Evolutionary conservation across 805 yeast genomes (phyloP), one percentile per base, ranked within the genome.

Genomic region (Saccharomycopsis fibuligera): DNA sequence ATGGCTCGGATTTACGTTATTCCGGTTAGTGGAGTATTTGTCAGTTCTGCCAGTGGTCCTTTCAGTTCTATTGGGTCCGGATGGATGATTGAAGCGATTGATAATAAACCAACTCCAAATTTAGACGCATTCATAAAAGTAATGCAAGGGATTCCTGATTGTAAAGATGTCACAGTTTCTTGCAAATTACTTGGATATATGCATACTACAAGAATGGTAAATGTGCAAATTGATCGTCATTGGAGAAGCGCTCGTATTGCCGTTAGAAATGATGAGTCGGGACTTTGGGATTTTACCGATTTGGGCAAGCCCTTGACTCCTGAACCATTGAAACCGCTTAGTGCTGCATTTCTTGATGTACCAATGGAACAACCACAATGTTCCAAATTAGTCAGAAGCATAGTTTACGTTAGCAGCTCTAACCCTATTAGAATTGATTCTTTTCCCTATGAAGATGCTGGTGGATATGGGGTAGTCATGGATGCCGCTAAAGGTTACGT

Each of bases 401-500:
- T 90, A 60, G 95, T 87, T 41, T 74, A 78, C 55, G 87, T 89
- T 4, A 72, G 80, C 30, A 69, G 83, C 5, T 67, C 73, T 9
- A 67, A 81, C 41, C 90, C 93, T 2, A 69, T 84, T 16, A 79
- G 86, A 14, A 65, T 90, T 48, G 97, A 89, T 61, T 85, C 95
- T 2, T 79, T 74, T 62, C 78, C 88, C 2, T 75, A 78, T 35
- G 73, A 78, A 39, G 74, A 77, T 45, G 74, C 76, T 44, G 74
- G 74, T 47, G 82, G 85, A 14, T 76, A 86, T 55, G 97, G 96
- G 48, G 75, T 90, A 25, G 81, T 90, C 2, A 70, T 90, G 30
- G 96, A 90, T 63, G 83, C 96, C 3, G 76, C 70, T 44, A 76
- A 76, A 51, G 97, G 97, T 2, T 81, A 79, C 53, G 87, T 86